These are phyloP conservation scores for Coccinonectria pachysandricola DNA, from an alignment of 2,329 filamentous ascomycete genomes.

Conservation along the genomic window DNA sequence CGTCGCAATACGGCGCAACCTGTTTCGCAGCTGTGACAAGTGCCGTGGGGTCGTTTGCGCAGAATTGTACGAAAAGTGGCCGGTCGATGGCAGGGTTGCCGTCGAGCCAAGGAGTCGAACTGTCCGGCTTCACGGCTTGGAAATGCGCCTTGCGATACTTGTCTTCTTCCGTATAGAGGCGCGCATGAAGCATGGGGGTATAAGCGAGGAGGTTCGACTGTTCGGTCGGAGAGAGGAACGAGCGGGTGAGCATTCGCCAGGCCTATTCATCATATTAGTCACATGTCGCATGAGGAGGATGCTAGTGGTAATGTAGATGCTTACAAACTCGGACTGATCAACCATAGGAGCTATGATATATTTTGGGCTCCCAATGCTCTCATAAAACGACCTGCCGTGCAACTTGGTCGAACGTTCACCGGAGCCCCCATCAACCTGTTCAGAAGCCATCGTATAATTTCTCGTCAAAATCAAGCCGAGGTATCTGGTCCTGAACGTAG, in stretches of 20 bases:
- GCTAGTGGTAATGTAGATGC: constrained; percentile 20
- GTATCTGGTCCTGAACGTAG: too few relatives aligned
- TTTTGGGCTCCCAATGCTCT: constrained; percentile 87
- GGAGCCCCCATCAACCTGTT: constrained; percentile 10
- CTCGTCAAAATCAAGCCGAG: too few relatives aligned
- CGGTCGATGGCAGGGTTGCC: constrained; percentile 78
- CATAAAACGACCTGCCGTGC: constrained; percentile 81
- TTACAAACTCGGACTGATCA: constrained; percentile 92
- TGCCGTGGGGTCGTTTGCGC: constrained; percentile 75
- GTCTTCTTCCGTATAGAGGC: constrained; percentile 67
- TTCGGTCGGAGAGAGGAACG: constrained; percentile 64
- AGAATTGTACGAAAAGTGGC: constrained; percentile 93
- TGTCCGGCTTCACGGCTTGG: constrained; percentile 46
- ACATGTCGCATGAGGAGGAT: neutral
- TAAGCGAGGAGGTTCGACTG: constrained; percentile 68
- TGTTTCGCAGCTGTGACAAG: constrained; percentile 68
- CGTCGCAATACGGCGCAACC: constrained; percentile 82
- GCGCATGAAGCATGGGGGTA: constrained; percentile 92
- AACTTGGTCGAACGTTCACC: constrained; percentile 43
- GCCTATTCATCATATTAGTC: constrained; percentile 44
- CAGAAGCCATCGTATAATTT: constrained; percentile 22
- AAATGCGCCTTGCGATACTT: constrained; percentile 76
- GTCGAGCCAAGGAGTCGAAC: constrained; percentile 55
- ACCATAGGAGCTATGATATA: constrained; percentile 94
- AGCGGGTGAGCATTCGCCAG: constrained; percentile 93